Conservation (phyloP, 768 basidiomycete genomes). For the Lentinula aciculospora region DNA sequence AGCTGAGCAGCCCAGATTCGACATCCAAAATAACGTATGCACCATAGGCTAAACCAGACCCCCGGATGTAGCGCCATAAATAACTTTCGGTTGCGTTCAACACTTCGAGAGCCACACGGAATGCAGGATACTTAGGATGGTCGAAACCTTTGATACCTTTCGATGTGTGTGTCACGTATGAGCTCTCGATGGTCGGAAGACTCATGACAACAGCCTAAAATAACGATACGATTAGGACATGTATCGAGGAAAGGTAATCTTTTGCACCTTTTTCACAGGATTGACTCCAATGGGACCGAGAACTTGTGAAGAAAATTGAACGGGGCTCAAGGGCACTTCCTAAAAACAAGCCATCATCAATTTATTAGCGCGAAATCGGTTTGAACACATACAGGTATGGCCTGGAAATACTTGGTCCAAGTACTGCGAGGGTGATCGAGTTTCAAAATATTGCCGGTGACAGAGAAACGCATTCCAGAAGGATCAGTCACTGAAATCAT, state of each 20-base stretch:
- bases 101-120: conserved; percentile 79
- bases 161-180: conserved; percentile 73
- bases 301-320: conserved; percentile 61
- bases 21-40: conserved; percentile 69
- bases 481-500: conserved; percentile 67
- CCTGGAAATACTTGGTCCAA: conserved; percentile 68
- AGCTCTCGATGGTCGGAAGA: conserved; percentile 91
- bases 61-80: conserved; percentile 92
- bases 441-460: conserved; percentile 79
- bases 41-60: conserved; percentile 94
- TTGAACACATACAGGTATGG: conserved; percentile 47
- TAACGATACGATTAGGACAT: not conserved
- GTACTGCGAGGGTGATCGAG: conserved; percentile 66
- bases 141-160: conserved; percentile 76
- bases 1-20: conserved; percentile 73
- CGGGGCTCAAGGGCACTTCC: conserved; percentile 53
- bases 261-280: conserved; percentile 61
- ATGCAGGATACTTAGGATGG: conserved; percentile 80
- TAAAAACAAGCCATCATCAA: conserved; percentile 18
- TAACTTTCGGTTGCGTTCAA: conserved; percentile 93
- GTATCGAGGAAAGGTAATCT: not conserved
- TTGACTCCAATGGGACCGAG: conserved; percentile 72
- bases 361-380: not conserved
- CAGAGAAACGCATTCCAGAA: conserved; percentile 78
- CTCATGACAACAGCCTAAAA: conserved; percentile 77